Evolutionary conservation across 2,329 filamentous ascomycete species (phyloP).

Genomic region (Cladophialophora immunda): DNA sequence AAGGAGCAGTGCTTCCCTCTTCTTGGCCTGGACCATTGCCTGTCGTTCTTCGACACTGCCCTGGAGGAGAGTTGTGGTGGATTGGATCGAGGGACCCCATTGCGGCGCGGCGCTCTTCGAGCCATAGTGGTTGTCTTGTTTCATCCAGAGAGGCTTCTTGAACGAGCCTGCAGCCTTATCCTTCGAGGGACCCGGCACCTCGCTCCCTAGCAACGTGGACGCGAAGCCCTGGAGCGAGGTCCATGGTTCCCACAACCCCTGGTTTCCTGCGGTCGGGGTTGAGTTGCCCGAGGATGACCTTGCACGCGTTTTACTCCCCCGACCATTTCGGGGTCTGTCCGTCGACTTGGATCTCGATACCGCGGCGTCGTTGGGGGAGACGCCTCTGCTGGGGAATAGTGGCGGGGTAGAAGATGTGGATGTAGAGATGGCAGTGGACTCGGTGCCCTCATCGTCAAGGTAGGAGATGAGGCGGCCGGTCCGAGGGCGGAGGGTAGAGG

Average conservation of each 20-base stretch:
- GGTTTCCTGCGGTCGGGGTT: constrained; percentile 14
- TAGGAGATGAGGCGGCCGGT: constrained; percentile 55
- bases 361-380: constrained; percentile 49
- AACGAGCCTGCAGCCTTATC: constrained; percentile 39
- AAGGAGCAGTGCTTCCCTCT: constrained; percentile 55
- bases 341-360: constrained; percentile 34
- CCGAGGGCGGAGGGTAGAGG: constrained; percentile 54
- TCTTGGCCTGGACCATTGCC: constrained; percentile 58
- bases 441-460: constrained; percentile 47
- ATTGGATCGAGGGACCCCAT: constrained; percentile 52
- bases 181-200: constrained; percentile 44
- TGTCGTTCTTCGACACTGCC: constrained; percentile 56
- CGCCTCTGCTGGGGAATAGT: constrained; percentile 50
- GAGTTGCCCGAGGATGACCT: constrained; percentile 17
- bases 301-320: constrained; percentile 17
- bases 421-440: constrained; percentile 43
- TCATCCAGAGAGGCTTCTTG: constrained; percentile 36
- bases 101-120: constrained; percentile 31
- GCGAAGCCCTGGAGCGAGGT: constrained; percentile 59
- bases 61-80: constrained; percentile 25
- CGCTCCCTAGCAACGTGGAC: constrained; percentile 57
- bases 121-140: constrained; percentile 46
- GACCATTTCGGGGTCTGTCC: constrained; percentile 22
- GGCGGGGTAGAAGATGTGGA: constrained; percentile 43
- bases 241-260: constrained; percentile 55